These are phyloP conservation scores for Acanthamoeba divionensis DNA, from an alignment of 208 protist genomes.

Conservation along the genomic window DNA sequence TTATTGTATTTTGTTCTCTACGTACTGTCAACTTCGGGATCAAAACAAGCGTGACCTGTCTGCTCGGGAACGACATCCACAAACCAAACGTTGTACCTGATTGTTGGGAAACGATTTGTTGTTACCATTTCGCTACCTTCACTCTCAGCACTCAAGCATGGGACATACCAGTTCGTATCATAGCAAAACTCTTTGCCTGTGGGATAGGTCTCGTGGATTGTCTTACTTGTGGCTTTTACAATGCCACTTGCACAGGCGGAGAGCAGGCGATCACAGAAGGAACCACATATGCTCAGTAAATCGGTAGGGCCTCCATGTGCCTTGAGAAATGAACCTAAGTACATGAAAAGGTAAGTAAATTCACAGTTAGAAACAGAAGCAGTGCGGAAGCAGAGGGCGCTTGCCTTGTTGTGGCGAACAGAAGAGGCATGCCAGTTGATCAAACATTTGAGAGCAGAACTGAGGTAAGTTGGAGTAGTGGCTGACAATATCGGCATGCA, in stretches of 20 bases:
- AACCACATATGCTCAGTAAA: neutral
- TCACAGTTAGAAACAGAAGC: too few relatives aligned
- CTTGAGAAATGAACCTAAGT: neutral
- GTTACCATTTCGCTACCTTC: too few relatives aligned
- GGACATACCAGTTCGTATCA: neutral
- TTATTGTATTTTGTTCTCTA: too few relatives aligned
- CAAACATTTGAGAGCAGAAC: neutral
- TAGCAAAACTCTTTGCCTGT: constrained; percentile 32
- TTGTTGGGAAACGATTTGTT: too few relatives aligned
- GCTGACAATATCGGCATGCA: neutral
- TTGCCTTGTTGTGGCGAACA: neutral
- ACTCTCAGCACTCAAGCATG: neutral
- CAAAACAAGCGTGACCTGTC: neutral
- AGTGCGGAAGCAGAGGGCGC: too few relatives aligned
- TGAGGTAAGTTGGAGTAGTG: neutral
- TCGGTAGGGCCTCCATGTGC: neutral
- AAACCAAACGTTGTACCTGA: neutral
- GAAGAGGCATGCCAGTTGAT: neutral
- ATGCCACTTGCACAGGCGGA: neutral
- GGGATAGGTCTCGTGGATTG: neutral
- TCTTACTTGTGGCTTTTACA: neutral
- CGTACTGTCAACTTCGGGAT: neutral
- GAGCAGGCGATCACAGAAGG: constrained; percentile 25
- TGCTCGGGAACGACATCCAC: neutral
- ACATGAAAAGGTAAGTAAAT: too few relatives aligned